Base-by-base conservation (phyloP, 2,329 filamentous ascomycete genomes). In the Colletotrichum karsti region DNA sequence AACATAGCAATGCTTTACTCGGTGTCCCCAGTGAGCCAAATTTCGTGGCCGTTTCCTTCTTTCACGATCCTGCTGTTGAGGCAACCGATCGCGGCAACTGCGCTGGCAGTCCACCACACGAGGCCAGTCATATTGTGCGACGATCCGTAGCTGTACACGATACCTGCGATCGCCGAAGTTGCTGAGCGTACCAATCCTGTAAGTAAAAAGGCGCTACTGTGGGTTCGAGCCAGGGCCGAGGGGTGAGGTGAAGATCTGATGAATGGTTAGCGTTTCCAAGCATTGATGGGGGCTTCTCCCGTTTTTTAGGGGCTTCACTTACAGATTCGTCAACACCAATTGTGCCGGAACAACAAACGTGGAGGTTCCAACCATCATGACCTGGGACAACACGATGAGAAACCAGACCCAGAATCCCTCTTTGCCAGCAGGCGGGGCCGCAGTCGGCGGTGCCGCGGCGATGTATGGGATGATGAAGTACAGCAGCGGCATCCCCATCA, bases 271-370 rank as follows among this genome's bases (percentile, higher is more conserved):
- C 18, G 35, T n/a, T 7, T 35, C 7, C 2, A 4, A 1, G n/a
- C n/a, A n/a, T n/a, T n/a, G n/a, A n/a, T n/a, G n/a, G n/a, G n/a
- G n/a, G n/a, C n/a, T n/a, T n/a, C n/a, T n/a, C n/a, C n/a, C n/a
- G n/a, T n/a, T n/a, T n/a, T n/a, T n/a, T n/a, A 2, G 20, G 12
- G 6, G 2, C 28, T n/a, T n/a, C 28, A 28, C 61, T 51, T 20
- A 64, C 61, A 64, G 26, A 8, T 64, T 64, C 22, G 61, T 64
- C 42, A 64, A 26, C 1, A 64, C 61, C 15, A 64, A 24, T 30
- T 64, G 61, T 4, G 61, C 53, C 8, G 61, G 61, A n/a, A 64
- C 61, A 9, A 64, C 61, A 35, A 64, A 64, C 0, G 61, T 64
- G 10, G 61, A 64, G 3, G 61, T 64, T 2, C 22, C 54, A 12